These are phyloP conservation scores for Quercus parvula DNA, from an alignment of 306 rosid genomes.

Conservation along the genomic window DNA sequence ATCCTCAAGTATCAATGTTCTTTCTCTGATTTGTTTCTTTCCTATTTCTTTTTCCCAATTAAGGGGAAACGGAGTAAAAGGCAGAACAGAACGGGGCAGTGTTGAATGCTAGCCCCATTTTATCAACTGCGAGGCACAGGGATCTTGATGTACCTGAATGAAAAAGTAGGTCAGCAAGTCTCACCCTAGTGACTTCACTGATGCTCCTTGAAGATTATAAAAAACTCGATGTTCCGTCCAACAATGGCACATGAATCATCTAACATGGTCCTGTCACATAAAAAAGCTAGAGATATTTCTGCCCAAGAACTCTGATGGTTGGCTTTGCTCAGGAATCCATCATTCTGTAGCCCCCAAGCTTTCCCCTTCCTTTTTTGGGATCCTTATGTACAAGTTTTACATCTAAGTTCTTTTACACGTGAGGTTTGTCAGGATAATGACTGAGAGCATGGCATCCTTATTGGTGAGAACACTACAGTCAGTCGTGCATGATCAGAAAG, in stretches of 20 bases:
- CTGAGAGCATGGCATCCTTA: slow-evolving; percentile 78
- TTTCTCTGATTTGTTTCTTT: neutral
- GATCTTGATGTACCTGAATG: neutral
- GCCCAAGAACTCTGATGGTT: slow-evolving; percentile 16
- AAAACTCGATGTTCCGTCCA: neutral
- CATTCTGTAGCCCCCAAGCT: neutral
- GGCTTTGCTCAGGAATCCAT: neutral
- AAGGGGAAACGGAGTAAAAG: slow-evolving; percentile 4
- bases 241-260: slow-evolving; percentile 12
- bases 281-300: neutral
- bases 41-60: slow-evolving; percentile 11
- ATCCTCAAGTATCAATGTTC: slow-evolving; percentile 21
- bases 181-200: slow-evolving; percentile 7
- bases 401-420: slow-evolving; percentile 3
- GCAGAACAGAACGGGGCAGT: slow-evolving; percentile 12
- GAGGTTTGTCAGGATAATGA: slow-evolving; percentile 33
- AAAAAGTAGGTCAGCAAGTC: neutral
- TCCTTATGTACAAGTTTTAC: slow-evolving; percentile 24
- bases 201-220: neutral
- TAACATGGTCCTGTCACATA: slow-evolving; percentile 13
- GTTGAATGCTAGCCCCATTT: slow-evolving; percentile 9
- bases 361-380: slow-evolving; percentile 19
- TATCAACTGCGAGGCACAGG: slow-evolving; percentile 2
- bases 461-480: slow-evolving; percentile 80
- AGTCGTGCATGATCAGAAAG: slow-evolving; percentile 95